Evolutionary conservation across 2,329 filamentous ascomycete species (phyloP).

Genomic region (Claviceps maximensis): DNA sequence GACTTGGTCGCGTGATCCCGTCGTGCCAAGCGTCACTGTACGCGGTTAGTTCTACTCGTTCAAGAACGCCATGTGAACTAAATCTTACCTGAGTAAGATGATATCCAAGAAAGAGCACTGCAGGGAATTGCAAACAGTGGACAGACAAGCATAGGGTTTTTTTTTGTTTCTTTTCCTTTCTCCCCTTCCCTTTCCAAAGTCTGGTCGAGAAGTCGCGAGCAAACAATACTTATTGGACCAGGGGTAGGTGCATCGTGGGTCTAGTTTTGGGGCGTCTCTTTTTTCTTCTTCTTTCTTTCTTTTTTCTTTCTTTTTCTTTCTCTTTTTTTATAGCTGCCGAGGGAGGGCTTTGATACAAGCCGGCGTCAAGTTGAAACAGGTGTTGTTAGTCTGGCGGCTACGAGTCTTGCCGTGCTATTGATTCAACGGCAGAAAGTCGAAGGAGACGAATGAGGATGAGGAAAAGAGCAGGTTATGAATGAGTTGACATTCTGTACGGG

Average conservation of each 20-base stretch:
- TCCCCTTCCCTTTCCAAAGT: background rate
- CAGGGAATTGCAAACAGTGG: background rate
- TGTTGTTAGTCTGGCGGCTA: background rate
- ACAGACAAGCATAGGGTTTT: background rate
- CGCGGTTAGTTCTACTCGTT: background rate
- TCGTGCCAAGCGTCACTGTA: constrained; percentile 2
- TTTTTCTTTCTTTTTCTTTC: no score
- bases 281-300: no score
- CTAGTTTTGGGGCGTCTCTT: background rate
- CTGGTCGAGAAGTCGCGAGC: background rate
- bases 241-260: constrained; percentile 1
- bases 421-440: background rate
- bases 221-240: background rate
- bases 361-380: background rate
- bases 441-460: background rate
- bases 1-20: constrained; percentile 11
- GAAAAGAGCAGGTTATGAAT: background rate
- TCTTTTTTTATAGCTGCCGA: background rate
- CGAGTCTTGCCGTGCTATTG: background rate
- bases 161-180: background rate
- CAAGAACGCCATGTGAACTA: constrained; percentile 4
- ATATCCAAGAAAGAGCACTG: background rate
- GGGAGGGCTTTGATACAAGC: background rate
- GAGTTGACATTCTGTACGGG: background rate
- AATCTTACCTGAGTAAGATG: background rate